These are phyloP conservation scores for Penicillium pancosmium DNA, from an alignment of 495 filamentous ascomycete genomes.

Conservation along the genomic window DNA sequence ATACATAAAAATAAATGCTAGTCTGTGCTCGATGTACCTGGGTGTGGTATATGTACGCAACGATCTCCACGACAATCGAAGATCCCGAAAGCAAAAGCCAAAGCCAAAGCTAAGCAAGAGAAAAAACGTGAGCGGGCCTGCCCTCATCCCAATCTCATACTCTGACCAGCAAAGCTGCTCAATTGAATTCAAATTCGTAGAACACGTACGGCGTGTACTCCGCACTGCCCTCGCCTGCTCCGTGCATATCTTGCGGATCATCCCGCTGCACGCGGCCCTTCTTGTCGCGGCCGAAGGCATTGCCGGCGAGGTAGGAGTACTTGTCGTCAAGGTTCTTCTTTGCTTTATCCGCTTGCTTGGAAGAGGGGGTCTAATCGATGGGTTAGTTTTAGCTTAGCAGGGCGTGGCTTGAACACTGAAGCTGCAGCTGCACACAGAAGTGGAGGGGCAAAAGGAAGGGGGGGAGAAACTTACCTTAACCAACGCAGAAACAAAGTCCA, in stretches of 20 bases:
- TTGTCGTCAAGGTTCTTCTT: constrained; percentile 78
- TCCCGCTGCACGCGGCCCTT: constrained; percentile 88
- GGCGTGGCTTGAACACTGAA: too few relatives aligned
- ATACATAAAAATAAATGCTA: constrained; percentile 5
- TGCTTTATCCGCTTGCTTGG: constrained; percentile 79
- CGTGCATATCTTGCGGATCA: constrained; percentile 84
- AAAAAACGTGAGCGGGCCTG: neutral
- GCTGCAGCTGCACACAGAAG: too few relatives aligned
- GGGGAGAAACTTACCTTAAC: constrained; percentile 66
- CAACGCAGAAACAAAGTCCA: constrained; percentile 83
- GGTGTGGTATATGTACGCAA: constrained; percentile 36
- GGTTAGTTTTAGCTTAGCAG: neutral
- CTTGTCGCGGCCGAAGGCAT: constrained; percentile 92
- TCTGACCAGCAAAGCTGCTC: neutral
- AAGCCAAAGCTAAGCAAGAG: neutral
- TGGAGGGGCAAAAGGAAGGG: neutral
- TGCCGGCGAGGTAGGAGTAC: constrained; percentile 92
- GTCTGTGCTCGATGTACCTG: constrained; percentile 31
- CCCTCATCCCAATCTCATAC: neutral
- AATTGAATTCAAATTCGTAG: constrained; percentile 86
- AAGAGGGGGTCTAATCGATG: constrained; percentile 62
- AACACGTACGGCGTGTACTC: constrained; percentile 97
- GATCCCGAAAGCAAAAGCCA: neutral
- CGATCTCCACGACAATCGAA: constrained; percentile 3
- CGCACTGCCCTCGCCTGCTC: constrained; percentile 66